Percentiles rank a stretch among this genome's conserved stretches.
Evolutionary conservation across 306 rosid species (phyloP).

Genomic region (Luffa acutangula): DNA sequence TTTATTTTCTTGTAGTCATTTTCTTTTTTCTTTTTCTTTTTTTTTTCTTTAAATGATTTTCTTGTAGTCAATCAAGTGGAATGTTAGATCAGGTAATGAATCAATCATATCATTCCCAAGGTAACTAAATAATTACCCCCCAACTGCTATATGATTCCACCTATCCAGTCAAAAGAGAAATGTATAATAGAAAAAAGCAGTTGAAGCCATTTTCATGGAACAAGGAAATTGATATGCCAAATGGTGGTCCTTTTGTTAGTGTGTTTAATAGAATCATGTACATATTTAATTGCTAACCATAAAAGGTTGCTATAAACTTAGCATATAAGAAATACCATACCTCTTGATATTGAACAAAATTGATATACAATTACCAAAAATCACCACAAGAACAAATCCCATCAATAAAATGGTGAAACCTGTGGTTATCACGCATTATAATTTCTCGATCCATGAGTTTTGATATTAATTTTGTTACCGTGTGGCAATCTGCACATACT

Average conservation of each 20-base stretch:
- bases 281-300: slow-evolving; percentile 8
- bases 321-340: neutral
- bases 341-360: neutral
- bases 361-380: slow-evolving; percentile 35
- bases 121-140: too few species aligned
- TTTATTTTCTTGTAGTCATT: too few species aligned
- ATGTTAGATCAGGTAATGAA: too few species aligned
- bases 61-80: too few species aligned
- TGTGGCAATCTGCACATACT: slow-evolving; percentile 48
- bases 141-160: slow-evolving; percentile 19
- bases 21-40: too few species aligned
- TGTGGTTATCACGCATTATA: slow-evolving; percentile 43
- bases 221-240: slow-evolving; percentile 45
- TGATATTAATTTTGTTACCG: slow-evolving; percentile 38
- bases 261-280: slow-evolving; percentile 15
- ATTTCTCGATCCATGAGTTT: slow-evolving; percentile 31
- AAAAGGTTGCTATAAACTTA: neutral
- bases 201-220: slow-evolving; percentile 51
- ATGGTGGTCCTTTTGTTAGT: slow-evolving; percentile 29
- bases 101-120: too few species aligned
- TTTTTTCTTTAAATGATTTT: too few species aligned
- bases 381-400: slow-evolving; percentile 48
- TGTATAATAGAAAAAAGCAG: slow-evolving; percentile 34
- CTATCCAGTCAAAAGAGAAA: slow-evolving; percentile 41
- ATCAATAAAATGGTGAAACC: slow-evolving; percentile 47